phyloP scores from a whole-genome alignment of 176 grass and related monocot species.

The Oropetium thomaeum region DNA sequence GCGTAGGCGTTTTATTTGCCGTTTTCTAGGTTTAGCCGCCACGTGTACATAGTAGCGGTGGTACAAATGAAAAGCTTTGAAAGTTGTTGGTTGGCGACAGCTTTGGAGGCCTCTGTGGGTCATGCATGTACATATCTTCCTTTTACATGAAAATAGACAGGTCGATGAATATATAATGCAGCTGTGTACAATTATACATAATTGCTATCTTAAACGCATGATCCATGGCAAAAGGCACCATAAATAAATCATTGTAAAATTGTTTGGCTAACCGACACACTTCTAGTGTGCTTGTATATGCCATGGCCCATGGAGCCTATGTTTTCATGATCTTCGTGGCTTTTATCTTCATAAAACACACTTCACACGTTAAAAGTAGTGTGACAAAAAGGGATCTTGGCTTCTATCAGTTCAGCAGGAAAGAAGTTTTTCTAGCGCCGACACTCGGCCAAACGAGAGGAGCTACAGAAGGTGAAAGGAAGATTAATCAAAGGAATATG shows the following conservation, averaged over 20 bases:
- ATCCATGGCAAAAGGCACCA: too few species aligned
- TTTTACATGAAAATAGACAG: constrained; percentile 29
- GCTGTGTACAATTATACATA: constrained; percentile 26
- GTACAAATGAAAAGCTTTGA: constrained; percentile 20
- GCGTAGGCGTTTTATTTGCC: constrained; percentile 4
- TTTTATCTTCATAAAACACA: too few species aligned
- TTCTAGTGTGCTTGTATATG: too few species aligned
- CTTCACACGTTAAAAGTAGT: too few species aligned
- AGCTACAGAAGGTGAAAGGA: too few species aligned
- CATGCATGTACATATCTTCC: constrained; percentile 13
- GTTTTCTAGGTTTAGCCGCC: constrained; percentile 21
- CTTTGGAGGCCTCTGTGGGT: constrained; percentile 14
- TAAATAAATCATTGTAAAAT: too few species aligned
- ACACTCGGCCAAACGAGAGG: neutral
- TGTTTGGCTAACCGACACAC: too few species aligned
- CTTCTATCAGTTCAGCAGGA: too few species aligned
- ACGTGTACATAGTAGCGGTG: constrained; percentile 38
- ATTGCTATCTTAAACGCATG: neutral
- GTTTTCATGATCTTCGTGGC: too few species aligned
- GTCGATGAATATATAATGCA: constrained; percentile 1
- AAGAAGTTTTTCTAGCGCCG: neutral
- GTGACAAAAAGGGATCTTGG: neutral
- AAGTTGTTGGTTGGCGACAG: constrained; percentile 27
- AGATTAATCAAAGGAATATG: neutral
- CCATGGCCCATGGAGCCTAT: too few species aligned